These are phyloP conservation scores for Trypanosoma caninum DNA, from an alignment of 208 protist species.

Conservation along the genomic window DNA sequence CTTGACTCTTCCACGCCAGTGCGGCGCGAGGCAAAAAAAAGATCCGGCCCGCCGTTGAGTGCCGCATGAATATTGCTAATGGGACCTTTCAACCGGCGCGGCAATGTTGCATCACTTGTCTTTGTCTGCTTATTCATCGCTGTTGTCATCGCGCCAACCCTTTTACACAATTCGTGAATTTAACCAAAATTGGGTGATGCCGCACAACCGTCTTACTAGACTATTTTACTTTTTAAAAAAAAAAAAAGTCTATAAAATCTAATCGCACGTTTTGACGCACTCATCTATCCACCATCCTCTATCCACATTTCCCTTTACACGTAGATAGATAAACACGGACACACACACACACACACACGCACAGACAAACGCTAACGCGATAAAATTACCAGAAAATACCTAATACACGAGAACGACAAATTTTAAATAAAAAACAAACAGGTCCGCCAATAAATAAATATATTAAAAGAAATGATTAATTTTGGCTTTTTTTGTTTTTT, in stretches of 20 bases:
- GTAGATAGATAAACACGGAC: background rate
- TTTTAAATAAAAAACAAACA: background rate
- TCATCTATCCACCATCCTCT: too few species aligned
- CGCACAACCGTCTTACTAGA: background rate
- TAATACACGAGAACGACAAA: too few species aligned
- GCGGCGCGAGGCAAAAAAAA: slow-evolving; percentile 43
- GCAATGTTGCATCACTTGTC: slow-evolving; percentile 18
- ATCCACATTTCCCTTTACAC: too few species aligned
- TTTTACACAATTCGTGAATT: background rate
- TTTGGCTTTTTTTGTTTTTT: background rate
- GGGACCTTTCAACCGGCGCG: slow-evolving; percentile 24
- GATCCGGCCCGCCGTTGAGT: slow-evolving; percentile 31
- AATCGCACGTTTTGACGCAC: background rate
- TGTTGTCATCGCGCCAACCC: background rate
- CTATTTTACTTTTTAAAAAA: background rate
- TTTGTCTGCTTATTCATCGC: background rate
- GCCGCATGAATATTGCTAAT: slow-evolving; percentile 2
- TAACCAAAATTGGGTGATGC: slow-evolving; percentile 1
- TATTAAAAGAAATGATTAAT: slow-evolving; percentile 4
- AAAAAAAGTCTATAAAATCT: background rate
- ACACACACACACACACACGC: too few species aligned
- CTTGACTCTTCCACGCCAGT: slow-evolving; percentile 34
- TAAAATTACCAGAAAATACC: too few species aligned
- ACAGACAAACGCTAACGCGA: background rate
- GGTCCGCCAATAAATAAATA: background rate